Percentiles rank a stretch among this genome's conserved stretches.
phyloP scores from a whole-genome alignment of 768 basidiomycete species.

The Cystobasidium ongulense region DNA sequence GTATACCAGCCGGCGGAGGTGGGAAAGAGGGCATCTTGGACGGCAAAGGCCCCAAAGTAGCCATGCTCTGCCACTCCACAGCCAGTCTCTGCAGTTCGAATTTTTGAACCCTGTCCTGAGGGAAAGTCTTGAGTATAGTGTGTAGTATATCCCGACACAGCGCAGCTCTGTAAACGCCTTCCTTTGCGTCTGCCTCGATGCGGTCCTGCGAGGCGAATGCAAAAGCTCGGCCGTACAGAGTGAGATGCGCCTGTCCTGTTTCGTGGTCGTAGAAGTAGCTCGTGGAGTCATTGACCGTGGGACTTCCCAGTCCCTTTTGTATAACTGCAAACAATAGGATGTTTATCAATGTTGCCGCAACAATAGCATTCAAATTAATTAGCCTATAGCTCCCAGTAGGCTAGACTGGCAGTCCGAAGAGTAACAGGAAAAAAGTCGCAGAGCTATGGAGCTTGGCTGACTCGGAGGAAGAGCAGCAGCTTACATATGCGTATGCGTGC shows the following conservation, averaged over 20 bases:
- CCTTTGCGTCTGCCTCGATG: neutral
- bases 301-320: neutral
- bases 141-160: neutral
- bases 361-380: neutral
- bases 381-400: no score
- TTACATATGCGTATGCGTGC: no score
- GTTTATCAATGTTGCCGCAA: neutral
- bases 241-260: neutral
- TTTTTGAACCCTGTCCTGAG: neutral
- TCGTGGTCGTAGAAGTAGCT: neutral
- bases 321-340: neutral
- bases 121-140: neutral
- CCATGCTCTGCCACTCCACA: neutral
- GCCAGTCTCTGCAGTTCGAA: neutral
- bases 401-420: no score
- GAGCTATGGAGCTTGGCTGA: no score
- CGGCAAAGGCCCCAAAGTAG: neutral
- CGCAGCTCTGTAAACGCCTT: slow-evolving; percentile 1
- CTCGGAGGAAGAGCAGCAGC: no score
- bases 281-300: neutral
- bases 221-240: neutral
- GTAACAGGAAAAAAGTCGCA: no score
- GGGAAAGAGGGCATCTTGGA: neutral
- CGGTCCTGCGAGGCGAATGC: neutral
- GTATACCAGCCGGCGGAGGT: neutral